Evolutionary conservation across 225 moss, liverwort and hornwort species (phyloP).

Genomic region (Ulota crispa): DNA sequence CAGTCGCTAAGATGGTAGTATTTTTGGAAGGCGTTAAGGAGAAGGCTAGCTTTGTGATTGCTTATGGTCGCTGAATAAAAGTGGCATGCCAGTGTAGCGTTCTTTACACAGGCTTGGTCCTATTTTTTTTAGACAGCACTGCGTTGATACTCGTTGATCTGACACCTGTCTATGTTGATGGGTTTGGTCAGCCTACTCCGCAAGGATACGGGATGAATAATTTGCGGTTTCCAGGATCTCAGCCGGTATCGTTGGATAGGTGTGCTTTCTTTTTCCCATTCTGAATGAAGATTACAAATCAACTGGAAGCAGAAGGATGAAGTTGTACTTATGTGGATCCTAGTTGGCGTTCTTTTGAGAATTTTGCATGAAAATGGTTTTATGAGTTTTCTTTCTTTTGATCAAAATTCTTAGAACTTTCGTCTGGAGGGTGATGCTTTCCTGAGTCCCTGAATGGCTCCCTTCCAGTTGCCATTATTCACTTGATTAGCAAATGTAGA

Average conservation of each 20-base stretch:
- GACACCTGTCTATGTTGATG: constrained; percentile 70
- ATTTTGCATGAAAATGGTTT: background rate
- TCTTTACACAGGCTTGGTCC: constrained; percentile 51
- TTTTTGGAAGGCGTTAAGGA: constrained; percentile 6
- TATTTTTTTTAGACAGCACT: constrained; percentile 52
- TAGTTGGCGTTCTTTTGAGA: constrained; percentile 2
- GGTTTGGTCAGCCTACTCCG: constrained; percentile 64
- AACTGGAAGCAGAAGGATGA: constrained; percentile 1
- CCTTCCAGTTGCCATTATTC: constrained; percentile 7
- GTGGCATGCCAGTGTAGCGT: constrained; percentile 63
- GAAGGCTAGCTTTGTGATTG: constrained; percentile 40
- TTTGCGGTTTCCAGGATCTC: constrained; percentile 93
- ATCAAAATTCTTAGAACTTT: constrained; percentile 9
- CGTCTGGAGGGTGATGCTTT: background rate
- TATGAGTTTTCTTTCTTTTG: background rate
- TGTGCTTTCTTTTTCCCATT: constrained; percentile 17
- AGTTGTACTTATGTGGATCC: background rate
- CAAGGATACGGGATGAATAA: constrained; percentile 59
- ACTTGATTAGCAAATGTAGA: constrained; percentile 7
- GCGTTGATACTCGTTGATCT: constrained; percentile 63
- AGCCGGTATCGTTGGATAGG: constrained; percentile 98
- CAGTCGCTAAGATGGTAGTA: constrained; percentile 6
- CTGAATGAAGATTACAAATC: constrained; percentile 7
- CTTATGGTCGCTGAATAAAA: constrained; percentile 53
- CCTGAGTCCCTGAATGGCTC: constrained; percentile 8